These are phyloP conservation scores for Gomphus sp. DNA, from an alignment of 1,284 basidiomycete species.

Conservation along the genomic window DNA sequence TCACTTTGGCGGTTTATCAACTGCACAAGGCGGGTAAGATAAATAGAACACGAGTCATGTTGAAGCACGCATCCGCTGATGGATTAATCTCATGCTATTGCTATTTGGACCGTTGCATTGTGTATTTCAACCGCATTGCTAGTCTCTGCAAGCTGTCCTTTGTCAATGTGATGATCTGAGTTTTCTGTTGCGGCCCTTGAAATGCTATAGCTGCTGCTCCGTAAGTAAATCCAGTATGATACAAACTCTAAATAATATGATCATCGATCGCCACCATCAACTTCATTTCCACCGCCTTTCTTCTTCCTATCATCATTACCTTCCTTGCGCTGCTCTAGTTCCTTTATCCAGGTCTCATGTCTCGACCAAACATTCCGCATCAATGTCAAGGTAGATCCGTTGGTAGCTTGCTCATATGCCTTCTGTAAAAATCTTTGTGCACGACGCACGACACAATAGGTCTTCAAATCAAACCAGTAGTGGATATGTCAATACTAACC, in stretches of 20 bases:
- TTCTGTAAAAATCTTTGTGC: slow-evolving; percentile 3
- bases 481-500: background rate
- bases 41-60: background rate
- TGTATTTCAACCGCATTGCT: background rate
- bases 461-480: background rate
- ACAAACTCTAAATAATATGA: background rate
- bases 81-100: background rate
- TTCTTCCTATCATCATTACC: slow-evolving; percentile 6
- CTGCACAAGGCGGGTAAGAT: background rate
- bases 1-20: background rate
- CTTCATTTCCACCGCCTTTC: slow-evolving; percentile 2
- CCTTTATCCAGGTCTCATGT: slow-evolving; percentile 7
- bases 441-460: background rate
- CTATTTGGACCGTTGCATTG: background rate
- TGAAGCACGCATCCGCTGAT: background rate
- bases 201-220: background rate
- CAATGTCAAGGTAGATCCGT: slow-evolving; percentile 8
- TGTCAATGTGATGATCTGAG: background rate
- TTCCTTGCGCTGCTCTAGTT: slow-evolving; percentile 1
- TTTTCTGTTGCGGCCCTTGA: background rate
- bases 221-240: background rate
- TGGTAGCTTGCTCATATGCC: slow-evolving; percentile 7
- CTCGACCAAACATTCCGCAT: slow-evolving; percentile 7
- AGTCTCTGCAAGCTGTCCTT: background rate
- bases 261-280: background rate